Base-by-base conservation (phyloP, 2,329 filamentous ascomycete species). In the Pseudogymnoascus sp. region DNA sequence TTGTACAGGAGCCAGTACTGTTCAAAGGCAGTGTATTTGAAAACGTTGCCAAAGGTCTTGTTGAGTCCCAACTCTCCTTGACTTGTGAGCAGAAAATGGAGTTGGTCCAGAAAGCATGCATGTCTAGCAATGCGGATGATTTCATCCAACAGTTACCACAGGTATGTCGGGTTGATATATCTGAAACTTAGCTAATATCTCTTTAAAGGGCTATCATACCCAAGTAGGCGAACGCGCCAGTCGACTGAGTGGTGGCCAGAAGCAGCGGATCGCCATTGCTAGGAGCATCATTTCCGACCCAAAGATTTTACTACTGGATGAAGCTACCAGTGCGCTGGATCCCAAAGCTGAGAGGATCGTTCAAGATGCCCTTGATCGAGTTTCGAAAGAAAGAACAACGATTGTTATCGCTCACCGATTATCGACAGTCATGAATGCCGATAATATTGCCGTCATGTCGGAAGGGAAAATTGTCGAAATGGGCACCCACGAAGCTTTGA, bases 191-290 rank as follows among this genome's bases (percentile, higher is more conserved):
- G 7, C 38, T 41, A 41, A 41, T 11, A 41, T 41, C 7, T 41
- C 2, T 11, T 56, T 6, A 33, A 56, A 84, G 69, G 79, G 79
- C 3, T 86, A 85, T 67, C 76, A 79, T 1, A 83, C 83, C 0
- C 73, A 76, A 10, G 82, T 86, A 3, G 84, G 84, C 73, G 89
- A 92, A 69, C 82, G 82, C 33, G 90, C 90, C 3, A 86, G 87
- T 50, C 89, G 89, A 71, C 77, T 87, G 1, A 84, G 81, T n/a
- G 86, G 86, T 24, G 86, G 86, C 2, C 86, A 89, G 69, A 79
- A 85, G 38, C 86, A 89, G 68, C 79, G 86, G 14, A 78, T 89
- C 11, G 83, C 85, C 0, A 89, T 89, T 63, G 86, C 86, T 2
- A 79, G 86, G 26, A 84, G 82, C 46, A 84, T 89, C 61, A 77